Percentiles rank a stretch among this genome's conserved stretches.
phyloP scores from a whole-genome alignment of 2,329 filamentous ascomycete species.

The Diaporthe sp. region DNA sequence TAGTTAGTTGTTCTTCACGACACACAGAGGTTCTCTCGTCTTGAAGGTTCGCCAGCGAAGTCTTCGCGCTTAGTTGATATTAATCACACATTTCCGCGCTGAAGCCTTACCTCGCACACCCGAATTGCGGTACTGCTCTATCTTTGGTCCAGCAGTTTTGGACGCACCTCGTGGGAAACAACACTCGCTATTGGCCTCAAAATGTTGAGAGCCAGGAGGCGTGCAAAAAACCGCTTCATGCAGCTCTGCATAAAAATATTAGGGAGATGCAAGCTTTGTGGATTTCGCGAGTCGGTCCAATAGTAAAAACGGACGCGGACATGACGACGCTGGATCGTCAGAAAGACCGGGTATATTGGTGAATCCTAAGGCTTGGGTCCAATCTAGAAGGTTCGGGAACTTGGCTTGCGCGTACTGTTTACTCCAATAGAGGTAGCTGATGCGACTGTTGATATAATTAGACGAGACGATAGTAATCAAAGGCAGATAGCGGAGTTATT shows the following conservation, averaged over 20 bases:
- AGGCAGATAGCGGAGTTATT: neutral
- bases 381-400: neutral
- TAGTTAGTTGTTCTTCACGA: too few relatives aligned
- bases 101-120: neutral
- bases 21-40: too few relatives aligned
- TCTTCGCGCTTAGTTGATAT: neutral
- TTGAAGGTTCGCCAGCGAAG: neutral
- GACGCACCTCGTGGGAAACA: neutral
- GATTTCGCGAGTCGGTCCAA: neutral
- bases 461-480: conserved; percentile 12
- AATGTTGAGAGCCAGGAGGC: neutral
- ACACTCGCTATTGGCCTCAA: neutral
- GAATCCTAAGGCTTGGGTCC: neutral
- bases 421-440: neutral
- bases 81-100: neutral
- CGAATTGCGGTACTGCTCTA: neutral
- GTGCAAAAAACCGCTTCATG: neutral
- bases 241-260: neutral
- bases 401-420: neutral
- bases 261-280: neutral
- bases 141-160: neutral
- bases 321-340: neutral
- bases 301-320: neutral
- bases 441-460: neutral
- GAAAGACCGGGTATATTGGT: neutral